These are phyloP conservation scores for Sporothrix humicola DNA, from an alignment of 2,329 filamentous ascomycete genomes.

Conservation along the genomic window DNA sequence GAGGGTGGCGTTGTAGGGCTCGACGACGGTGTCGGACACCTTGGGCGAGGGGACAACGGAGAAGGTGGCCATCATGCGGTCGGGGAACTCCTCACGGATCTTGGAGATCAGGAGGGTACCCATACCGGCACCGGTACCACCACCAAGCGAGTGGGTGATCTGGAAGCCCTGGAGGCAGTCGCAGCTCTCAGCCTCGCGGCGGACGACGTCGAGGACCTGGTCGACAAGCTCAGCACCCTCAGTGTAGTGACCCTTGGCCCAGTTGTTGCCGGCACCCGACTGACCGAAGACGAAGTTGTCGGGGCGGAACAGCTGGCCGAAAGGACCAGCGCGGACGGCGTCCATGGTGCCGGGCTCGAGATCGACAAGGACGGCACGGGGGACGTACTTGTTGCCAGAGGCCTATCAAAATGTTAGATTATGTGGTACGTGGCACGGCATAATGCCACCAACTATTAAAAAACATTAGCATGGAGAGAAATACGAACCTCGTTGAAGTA, in stretches of 20 bases:
- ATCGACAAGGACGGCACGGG: constrained; percentile 98
- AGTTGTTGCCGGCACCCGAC: constrained; percentile 99
- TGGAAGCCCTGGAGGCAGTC: constrained; percentile 99
- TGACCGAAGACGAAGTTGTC: constrained; percentile 99
- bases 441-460: too few species aligned
- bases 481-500: constrained; percentile 63
- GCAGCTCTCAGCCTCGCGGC: constrained; percentile 97
- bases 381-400: constrained; percentile 98
- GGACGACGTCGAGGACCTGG: constrained; percentile 96
- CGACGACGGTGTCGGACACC: constrained; percentile 99
- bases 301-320: constrained; percentile 98
- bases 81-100: constrained; percentile 99
- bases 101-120: constrained; percentile 99
- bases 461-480: not conserved
- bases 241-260: constrained; percentile 99
- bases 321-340: constrained; percentile 95
- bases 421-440: not conserved
- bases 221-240: constrained; percentile 99
- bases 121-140: constrained; percentile 99
- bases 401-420: constrained; percentile 61
- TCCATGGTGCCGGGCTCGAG: constrained; percentile 99
- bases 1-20: constrained; percentile 99
- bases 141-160: constrained; percentile 99
- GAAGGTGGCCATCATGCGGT: constrained; percentile 99
- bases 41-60: constrained; percentile 98